phyloP scores from a whole-genome alignment of 2,329 filamentous ascomycete species.

The Paecilomyces variotii region DNA sequence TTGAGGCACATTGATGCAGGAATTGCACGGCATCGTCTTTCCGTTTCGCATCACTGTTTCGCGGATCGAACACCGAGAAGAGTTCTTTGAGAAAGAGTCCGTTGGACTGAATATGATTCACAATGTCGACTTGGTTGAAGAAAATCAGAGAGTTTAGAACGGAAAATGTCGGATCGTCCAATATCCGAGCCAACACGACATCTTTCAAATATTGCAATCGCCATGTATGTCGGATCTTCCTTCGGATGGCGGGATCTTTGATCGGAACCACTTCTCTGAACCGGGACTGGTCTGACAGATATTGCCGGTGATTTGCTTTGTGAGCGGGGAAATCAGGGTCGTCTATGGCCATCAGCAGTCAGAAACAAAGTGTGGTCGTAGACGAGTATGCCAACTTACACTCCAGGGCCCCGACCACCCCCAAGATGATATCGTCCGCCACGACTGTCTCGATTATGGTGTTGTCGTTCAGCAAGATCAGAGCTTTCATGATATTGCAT shows the following conservation, averaged over 20 bases:
- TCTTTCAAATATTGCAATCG: constrained; percentile 95
- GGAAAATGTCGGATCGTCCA: constrained; percentile 96
- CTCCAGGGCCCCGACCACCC: constrained; percentile 90
- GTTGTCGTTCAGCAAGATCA: constrained; percentile 91
- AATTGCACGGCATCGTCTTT: constrained; percentile 95
- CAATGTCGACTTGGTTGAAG: constrained; percentile 97
- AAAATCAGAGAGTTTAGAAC: constrained; percentile 97
- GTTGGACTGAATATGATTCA: constrained; percentile 86
- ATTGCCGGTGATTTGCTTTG: constrained; percentile 94
- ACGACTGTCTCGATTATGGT: constrained; percentile 91
- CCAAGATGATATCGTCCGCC: constrained; percentile 78
- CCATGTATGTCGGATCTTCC: constrained; percentile 95
- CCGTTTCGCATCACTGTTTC: constrained; percentile 56
- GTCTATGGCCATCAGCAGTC: constrained; percentile 45
- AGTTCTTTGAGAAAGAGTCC: constrained; percentile 70
- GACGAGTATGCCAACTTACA: constrained; percentile 41
- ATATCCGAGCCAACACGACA: constrained; percentile 89
- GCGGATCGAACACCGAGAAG: constrained; percentile 71
- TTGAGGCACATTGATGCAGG: constrained; percentile 89
- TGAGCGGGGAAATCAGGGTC: constrained; percentile 96
- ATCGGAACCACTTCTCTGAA: constrained; percentile 97
- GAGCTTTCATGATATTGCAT: constrained; percentile 96
- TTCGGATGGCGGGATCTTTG: constrained; percentile 68
- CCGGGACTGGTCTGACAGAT: constrained; percentile 76
- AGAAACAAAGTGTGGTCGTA: constrained; percentile 4